phyloP scores from a whole-genome alignment of 2,329 filamentous ascomycete species.

The Fusarium cyanostomum region DNA sequence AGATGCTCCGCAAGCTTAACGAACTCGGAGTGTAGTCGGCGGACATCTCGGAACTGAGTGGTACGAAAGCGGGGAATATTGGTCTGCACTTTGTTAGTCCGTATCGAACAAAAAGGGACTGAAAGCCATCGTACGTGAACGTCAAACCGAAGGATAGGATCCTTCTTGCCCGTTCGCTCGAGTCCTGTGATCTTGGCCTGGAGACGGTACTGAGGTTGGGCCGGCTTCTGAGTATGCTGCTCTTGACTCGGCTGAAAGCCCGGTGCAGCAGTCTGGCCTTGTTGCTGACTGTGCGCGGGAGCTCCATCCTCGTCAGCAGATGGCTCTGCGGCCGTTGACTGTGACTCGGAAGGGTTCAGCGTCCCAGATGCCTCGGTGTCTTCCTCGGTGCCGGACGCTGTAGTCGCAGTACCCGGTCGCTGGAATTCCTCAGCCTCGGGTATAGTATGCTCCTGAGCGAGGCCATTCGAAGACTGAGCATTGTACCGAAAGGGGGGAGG shows the following conservation, averaged over 20 bases:
- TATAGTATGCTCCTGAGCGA: slow-evolving; percentile 48
- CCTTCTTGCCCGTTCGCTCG: slow-evolving; percentile 93
- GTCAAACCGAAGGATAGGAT: slow-evolving; percentile 93
- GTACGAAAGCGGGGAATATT: slow-evolving; percentile 98
- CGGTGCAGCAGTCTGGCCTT: slow-evolving; percentile 33
- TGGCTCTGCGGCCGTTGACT: slow-evolving; percentile 28
- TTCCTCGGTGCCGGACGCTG: slow-evolving; percentile 55
- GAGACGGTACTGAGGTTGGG: slow-evolving; percentile 80
- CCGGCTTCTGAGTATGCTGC: slow-evolving; percentile 64
- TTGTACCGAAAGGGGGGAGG: slow-evolving; percentile 57
- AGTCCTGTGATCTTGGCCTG: slow-evolving; percentile 95
- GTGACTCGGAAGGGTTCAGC: slow-evolving; percentile 28
- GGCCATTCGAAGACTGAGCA: slow-evolving; percentile 55
- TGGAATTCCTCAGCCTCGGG: slow-evolving; percentile 53
- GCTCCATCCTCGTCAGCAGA: slow-evolving; percentile 24
- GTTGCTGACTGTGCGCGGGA: slow-evolving; percentile 43
- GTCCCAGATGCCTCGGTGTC: slow-evolving; percentile 50
- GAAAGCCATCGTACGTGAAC: slow-evolving; percentile 75
- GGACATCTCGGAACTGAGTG: slow-evolving; percentile 97
- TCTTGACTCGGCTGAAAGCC: slow-evolving; percentile 46
- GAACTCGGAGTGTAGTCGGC: slow-evolving; percentile 94
- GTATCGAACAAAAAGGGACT: not conserved
- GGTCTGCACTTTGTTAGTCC: slow-evolving; percentile 69
- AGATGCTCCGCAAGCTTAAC: slow-evolving; percentile 95
- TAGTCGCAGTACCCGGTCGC: slow-evolving; percentile 59